These are phyloP conservation scores for Trypanosoma congolense DNA, from an alignment of 208 protist genomes.

Conservation along the genomic window DNA sequence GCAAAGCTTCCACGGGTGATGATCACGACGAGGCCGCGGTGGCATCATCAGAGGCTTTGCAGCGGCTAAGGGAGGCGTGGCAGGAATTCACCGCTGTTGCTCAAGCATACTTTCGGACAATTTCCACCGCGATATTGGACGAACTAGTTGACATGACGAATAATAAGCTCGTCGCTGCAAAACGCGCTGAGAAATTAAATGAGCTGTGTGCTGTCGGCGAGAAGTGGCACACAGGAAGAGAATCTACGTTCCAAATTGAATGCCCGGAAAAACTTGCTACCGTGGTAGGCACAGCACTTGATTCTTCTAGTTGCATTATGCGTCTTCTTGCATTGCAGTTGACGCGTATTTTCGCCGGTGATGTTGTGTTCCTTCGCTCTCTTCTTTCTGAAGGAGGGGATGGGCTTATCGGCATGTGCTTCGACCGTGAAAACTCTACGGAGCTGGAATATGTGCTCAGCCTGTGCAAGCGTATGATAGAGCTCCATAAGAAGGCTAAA, in stretches of 20 bases:
- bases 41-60: neutral
- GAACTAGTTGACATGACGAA: constrained; percentile 9
- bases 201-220: constrained; percentile 69
- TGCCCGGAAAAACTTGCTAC: constrained; percentile 35
- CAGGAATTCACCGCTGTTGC: constrained; percentile 24
- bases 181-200: constrained; percentile 64
- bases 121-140: constrained; percentile 10
- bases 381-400: constrained; percentile 25
- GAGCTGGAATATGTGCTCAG: constrained; percentile 66
- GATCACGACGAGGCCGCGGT: constrained; percentile 28
- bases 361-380: constrained; percentile 35
- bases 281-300: constrained; percentile 35
- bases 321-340: constrained; percentile 76
- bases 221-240: constrained; percentile 64
- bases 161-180: constrained; percentile 6
- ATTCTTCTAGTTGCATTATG: constrained; percentile 68
- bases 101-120: constrained; percentile 20
- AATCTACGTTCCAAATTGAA: constrained; percentile 50
- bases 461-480: constrained; percentile 51
- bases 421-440: constrained; percentile 61
- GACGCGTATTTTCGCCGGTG: constrained; percentile 41
- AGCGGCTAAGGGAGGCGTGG: constrained; percentile 15
- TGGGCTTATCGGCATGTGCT: constrained; percentile 58
- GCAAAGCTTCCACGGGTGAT: constrained; percentile 11
- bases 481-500: constrained; percentile 34